These are phyloP conservation scores for Ophiocordyceps camponoti-rufipedis DNA, from an alignment of 2,329 filamentous ascomycete genomes.

Conservation along the genomic window DNA sequence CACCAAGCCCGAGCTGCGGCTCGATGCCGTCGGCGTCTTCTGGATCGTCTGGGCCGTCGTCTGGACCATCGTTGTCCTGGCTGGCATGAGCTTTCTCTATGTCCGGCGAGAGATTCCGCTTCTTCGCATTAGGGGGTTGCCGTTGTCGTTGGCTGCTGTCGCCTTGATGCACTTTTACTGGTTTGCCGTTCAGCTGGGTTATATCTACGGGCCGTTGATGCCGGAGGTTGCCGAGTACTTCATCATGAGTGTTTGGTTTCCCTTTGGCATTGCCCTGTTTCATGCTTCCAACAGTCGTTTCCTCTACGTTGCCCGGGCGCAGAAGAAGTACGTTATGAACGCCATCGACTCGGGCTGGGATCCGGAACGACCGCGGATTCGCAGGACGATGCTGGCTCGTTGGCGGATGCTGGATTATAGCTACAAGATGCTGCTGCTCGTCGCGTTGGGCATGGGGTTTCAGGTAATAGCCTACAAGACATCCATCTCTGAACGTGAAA, in stretches of 20 bases:
- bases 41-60: slow-evolving; percentile 13
- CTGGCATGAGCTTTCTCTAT: slow-evolving; percentile 20
- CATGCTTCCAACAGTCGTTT: slow-evolving; percentile 37
- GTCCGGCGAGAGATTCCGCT: slow-evolving; percentile 16
- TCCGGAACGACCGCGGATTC: background rate
- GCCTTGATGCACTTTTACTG: slow-evolving; percentile 21
- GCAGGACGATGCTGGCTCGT: background rate
- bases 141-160: slow-evolving; percentile 20
- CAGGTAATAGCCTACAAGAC: slow-evolving; percentile 25
- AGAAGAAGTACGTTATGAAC: slow-evolving; percentile 13
- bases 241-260: slow-evolving; percentile 42
- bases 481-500: too few species aligned
- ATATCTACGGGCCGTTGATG: slow-evolving; percentile 15
- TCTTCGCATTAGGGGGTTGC: slow-evolving; percentile 20
- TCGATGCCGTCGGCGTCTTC: slow-evolving; percentile 15
- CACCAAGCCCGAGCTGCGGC: slow-evolving; percentile 4
- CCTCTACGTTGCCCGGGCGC: slow-evolving; percentile 29
- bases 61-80: slow-evolving; percentile 17
- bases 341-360: background rate
- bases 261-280: slow-evolving; percentile 38
- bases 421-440: slow-evolving; percentile 27
- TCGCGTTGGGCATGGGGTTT: slow-evolving; percentile 33
- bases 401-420: slow-evolving; percentile 20
- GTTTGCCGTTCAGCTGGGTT: slow-evolving; percentile 18
- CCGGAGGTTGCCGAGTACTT: slow-evolving; percentile 39